Percentiles rank a stretch among this genome's conserved stretches.
phyloP scores from a whole-genome alignment of 805 yeast genomes.

The Candida maesae region DNA sequence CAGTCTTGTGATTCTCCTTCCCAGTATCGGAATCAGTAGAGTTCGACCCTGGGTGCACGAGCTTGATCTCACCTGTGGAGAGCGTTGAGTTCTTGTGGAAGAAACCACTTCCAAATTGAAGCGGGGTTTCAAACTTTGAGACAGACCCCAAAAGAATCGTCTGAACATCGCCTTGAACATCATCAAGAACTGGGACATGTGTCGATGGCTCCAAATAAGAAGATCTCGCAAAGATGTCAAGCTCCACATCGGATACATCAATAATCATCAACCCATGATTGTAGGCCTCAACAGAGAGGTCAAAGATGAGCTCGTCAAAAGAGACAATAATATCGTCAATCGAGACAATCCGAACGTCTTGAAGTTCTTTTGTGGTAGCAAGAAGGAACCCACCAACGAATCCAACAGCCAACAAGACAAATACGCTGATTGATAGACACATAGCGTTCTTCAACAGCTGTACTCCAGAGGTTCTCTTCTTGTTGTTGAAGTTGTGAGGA shows the following conservation, averaged over 20 bases:
- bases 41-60: conserved; percentile 65
- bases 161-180: conserved; percentile 28
- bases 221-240: conserved; percentile 83
- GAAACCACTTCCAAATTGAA: conserved; percentile 74
- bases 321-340: conserved; percentile 72
- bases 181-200: conserved; percentile 9
- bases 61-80: conserved; percentile 67
- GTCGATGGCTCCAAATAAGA: conserved; percentile 34
- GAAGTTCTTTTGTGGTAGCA: conserved; percentile 82
- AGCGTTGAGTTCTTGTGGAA: conserved; percentile 55
- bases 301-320: conserved; percentile 80
- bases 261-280: conserved; percentile 85
- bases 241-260: conserved; percentile 56
- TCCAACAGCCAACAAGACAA: conserved; percentile 61
- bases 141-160: conserved; percentile 78
- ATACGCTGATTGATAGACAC: conserved; percentile 32
- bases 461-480: conserved; percentile 27
- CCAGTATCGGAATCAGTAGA: conserved; percentile 24
- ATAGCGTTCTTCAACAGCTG: conserved; percentile 32
- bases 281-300: conserved; percentile 69
- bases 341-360: conserved; percentile 56
- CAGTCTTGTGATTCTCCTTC: conserved; percentile 25
- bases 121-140: conserved; percentile 60
- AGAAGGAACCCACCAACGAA: conserved; percentile 79
- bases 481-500: conserved; percentile 44